Base-by-base conservation (phyloP, 2,329 filamentous ascomycete species). In the Apiospora pterosperma region DNA sequence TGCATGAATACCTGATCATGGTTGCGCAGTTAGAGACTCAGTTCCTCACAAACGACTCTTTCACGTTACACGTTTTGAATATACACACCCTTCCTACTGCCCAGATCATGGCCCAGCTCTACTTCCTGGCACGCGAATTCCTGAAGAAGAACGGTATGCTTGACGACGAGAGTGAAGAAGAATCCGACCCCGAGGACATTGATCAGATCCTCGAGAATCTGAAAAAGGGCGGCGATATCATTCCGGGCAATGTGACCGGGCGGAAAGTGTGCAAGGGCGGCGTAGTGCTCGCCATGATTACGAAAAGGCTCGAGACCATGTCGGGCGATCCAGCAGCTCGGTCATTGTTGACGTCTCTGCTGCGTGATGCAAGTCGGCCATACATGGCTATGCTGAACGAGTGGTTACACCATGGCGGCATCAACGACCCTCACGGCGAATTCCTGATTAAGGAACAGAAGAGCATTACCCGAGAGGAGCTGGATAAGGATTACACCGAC, bases 351-450 rank as follows among this genome's bases (percentile, higher is more conserved):
- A 96, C 92, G 12, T 90, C 90, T 3, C 79, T 99, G 34, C 78
- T 99, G 48, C 86, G 92, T 64, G 95, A 98, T 76, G 91, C 95
- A 1, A 97, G 94, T 72, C 88, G 91, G 63, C 96, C 96, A 0
- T 99, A 99, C 75, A 97, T 98, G 94, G 86, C 87, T 48, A 99
- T 99, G 96, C 81, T 99, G 66, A 99, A 99, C 73, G 95, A 98
- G 76, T 99, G 96, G 96, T 82, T 99, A 19, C 96, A 99, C 74
- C 95, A 97, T 73, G 96, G 96, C 42, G 93, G 91, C 60, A 98
- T 99, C 76, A 92, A 91, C 73, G 96, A 99, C 75, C 93, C 94
- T 0, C 95, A 98, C 76, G 87, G 90, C 1, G 96, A 99, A 76
- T 99, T 99, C 70, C 80, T 99, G 62, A 90, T 99, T 74, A 96